Base-by-base conservation (phyloP, 2,329 filamentous ascomycete species). In the Aureobasidium namibiae region DNA sequence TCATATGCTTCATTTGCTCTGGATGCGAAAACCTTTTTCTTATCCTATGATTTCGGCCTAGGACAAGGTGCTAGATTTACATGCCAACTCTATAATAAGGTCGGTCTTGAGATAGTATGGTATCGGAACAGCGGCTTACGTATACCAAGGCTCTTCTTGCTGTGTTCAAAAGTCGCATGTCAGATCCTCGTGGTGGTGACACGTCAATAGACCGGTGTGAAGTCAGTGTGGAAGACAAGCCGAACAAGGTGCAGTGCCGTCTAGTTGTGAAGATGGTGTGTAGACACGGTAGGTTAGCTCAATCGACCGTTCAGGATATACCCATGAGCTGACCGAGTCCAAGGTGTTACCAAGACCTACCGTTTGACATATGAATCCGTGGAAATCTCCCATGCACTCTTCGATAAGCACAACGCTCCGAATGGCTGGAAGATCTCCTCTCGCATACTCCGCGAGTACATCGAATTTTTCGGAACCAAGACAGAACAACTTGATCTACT, bases 401-500 rank as follows among this genome's bases (percentile, higher is more conserved):
- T 92, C 70, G 83, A 87, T 69, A 81, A 77, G 54, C 79, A 80
- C 31, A 80, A 84, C 59, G 86, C 87, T 1, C 77, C 76, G 1
- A 88, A 90, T 62, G 80, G 80, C 61, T 92, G 89, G 88, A 81
- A 41, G 11, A 89, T 92, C 60, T 83, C 86, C 16, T 85, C 88
- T 2, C 79, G 83, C 61, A 86, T 86, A 0, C 73, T 92, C 54
- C 82, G 86, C 62, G 87, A 91, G 66, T 81, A 90, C 62, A 86
- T 89, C 73, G 89, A 92, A 61, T 88, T 90, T 67, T 92, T 92
- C 67, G 87, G 88, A 0, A 86, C 87, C 1, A 88, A 87, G 5
- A 90, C 89, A 33, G 89, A 92, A 70, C 86, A 91, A 64, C 80
- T 92, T 2, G 89, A 92, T 65, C 86, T 92, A 63, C 87, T 88